Base-by-base conservation (phyloP, 2,329 filamentous ascomycete species). In the Penicillium sp. region DNA sequence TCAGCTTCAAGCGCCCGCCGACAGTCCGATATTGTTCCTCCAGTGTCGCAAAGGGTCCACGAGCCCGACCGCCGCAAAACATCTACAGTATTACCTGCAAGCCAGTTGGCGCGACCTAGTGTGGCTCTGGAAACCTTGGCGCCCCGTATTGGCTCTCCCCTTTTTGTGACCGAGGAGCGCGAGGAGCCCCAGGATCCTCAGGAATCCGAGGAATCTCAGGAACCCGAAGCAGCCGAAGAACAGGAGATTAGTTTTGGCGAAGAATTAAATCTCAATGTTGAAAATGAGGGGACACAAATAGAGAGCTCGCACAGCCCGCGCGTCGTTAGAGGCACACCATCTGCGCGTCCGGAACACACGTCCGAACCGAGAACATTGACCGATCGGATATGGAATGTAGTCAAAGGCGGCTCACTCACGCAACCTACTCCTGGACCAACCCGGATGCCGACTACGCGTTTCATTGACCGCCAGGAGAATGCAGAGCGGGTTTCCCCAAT, bases 401-500 rank as follows among this genome's bases (percentile, higher is more conserved):
- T 45, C 44, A 51, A 62, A 23, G 44, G 26, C 4, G 48, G 21
- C 47, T 5, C 31, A 46, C 21, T 44, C 19, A 55, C 49, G 26
- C 47, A 52, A 8, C n/a, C 48, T 5, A 19, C 50, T 44, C 19
- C 49, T 38, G 45, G 17, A 19, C 48, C 53, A 15, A 35, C 41
- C 9, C 29, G 49, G 23, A 41, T 19, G n/a, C 41, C 57, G 5
- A 68, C 60, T 7, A 60, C 63, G 23, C 66, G 71, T 7, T 76
- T 79, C 52, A 74, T 79, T 26, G 75, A 78, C 59, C 75, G 72
- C 1, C 78, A 80, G 60, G 59, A 55, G 4, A 68, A 70, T 48
- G 76, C 77, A 15, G 59, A 62, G 3, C 71, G 73, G 30, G 68
- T 80, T 6, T 78, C 75, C 3, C 75, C 76, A 0, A 76, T 78